A percentile compares a stretch with the other conserved stretches of the same genome.
These are phyloP conservation scores for Didymella glomerata DNA, from an alignment of 2,329 filamentous ascomycete species.

Conservation along the genomic window DNA sequence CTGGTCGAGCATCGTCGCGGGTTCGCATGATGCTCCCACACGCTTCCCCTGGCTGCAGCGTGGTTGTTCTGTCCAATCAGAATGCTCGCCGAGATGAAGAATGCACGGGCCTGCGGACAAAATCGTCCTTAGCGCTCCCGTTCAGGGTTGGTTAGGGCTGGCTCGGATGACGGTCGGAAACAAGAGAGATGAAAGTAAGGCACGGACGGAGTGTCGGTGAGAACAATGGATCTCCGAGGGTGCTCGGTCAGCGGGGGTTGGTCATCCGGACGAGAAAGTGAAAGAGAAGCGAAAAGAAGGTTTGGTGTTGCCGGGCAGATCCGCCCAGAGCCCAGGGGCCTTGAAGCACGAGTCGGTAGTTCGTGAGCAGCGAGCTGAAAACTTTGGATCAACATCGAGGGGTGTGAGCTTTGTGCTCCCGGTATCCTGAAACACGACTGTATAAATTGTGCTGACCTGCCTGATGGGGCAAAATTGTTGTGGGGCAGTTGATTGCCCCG, in stretches of 20 bases:
- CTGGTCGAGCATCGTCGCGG: conserved; percentile 14
- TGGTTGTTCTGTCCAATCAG: conserved; percentile 11
- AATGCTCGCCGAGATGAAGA: conserved; percentile 12
- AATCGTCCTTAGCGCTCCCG: conserved; percentile 16
- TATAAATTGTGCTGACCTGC: conserved; percentile 13
- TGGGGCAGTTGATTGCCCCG: conserved; percentile 15
- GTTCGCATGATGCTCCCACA: conserved; percentile 23
- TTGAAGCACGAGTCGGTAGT: not conserved
- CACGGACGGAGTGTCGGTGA: conserved; percentile 23
- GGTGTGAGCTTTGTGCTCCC: conserved; percentile 9
- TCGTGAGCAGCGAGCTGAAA: not conserved
- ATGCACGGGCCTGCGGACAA: conserved; percentile 13
- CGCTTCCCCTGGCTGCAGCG: conserved; percentile 10
- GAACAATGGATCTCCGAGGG: conserved; percentile 2
- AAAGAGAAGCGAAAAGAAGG: not conserved
- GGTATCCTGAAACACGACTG: conserved; percentile 7
- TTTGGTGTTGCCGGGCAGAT: conserved; percentile 17
- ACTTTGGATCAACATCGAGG: not conserved
- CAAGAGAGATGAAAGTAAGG: conserved; percentile 20
- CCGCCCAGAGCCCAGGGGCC: conserved; percentile 10
- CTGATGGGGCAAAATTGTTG: conserved; percentile 10
- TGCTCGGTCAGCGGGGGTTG: conserved; percentile 14
- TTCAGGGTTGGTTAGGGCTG: conserved; percentile 9
- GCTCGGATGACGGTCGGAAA: conserved; percentile 20
- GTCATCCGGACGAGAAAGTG: conserved; percentile 9